These are phyloP conservation scores for Conringia planisiliqua DNA, from an alignment of 345 rosid species.

Conservation along the genomic window DNA sequence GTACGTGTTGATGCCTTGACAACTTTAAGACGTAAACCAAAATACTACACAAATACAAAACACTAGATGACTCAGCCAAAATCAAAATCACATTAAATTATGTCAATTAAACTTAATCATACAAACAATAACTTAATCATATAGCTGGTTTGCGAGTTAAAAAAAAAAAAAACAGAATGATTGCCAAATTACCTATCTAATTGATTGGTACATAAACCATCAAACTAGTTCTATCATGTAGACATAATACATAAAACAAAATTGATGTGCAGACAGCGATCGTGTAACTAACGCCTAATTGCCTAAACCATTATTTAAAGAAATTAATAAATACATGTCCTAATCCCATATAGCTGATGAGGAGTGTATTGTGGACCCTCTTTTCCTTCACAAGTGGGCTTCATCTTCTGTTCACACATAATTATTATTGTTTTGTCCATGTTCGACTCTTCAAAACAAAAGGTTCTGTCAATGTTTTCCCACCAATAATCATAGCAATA, in stretches of 20 bases:
- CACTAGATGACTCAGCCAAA: too few relatives aligned
- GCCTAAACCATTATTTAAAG: not conserved
- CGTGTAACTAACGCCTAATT: conserved; percentile 1
- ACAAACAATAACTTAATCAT: not conserved
- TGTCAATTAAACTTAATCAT: not conserved
- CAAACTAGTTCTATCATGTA: conserved; percentile 2
- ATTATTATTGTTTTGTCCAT: too few relatives aligned
- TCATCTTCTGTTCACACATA: not conserved
- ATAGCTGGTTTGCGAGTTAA: not conserved
- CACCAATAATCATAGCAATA: not conserved
- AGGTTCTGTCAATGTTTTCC: not conserved
- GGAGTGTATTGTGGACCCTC: not conserved
- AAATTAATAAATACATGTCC: not conserved
- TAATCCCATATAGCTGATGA: not conserved
- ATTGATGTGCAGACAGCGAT: not conserved
- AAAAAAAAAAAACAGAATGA: not conserved
- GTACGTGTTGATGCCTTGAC: not conserved
- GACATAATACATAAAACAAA: not conserved
- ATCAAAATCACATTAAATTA: not conserved
- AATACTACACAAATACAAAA: too few relatives aligned
- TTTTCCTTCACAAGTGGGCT: conserved; percentile 1
- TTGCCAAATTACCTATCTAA: not conserved
- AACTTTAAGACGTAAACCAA: not conserved
- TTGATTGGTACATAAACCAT: not conserved
- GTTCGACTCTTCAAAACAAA: too few relatives aligned